These are phyloP conservation scores for Pittosporum tobira DNA, from an alignment of 129 eudicot species.

Conservation along the genomic window DNA sequence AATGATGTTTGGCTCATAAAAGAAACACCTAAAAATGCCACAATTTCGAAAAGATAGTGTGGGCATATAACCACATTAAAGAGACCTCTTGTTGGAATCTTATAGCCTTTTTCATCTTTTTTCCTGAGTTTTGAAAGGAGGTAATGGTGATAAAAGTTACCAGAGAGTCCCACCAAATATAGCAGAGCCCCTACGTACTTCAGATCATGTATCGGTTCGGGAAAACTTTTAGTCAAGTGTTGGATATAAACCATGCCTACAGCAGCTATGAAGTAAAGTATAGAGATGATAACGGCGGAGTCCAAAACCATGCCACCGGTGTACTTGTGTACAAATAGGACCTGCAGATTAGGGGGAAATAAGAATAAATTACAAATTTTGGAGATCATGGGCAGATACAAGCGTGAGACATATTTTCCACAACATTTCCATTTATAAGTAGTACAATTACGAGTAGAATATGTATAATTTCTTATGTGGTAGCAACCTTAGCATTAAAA, in stretches of 20 bases:
- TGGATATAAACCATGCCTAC: slow-evolving; percentile 36
- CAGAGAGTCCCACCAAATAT: slow-evolving; percentile 38
- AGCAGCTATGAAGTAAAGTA: slow-evolving; percentile 20
- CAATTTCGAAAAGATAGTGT: slow-evolving; percentile 52
- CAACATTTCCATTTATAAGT: too few species aligned
- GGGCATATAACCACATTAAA: slow-evolving; percentile 55
- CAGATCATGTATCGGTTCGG: slow-evolving; percentile 39
- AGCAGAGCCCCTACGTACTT: slow-evolving; percentile 29
- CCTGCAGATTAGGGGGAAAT: slow-evolving; percentile 21
- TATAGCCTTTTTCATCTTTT: slow-evolving; percentile 34
- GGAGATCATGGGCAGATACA: too few species aligned
- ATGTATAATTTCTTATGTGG: too few species aligned
- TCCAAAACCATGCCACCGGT: slow-evolving; percentile 40
- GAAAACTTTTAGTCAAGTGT: slow-evolving; percentile 19
- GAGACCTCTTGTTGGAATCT: slow-evolving; percentile 57
- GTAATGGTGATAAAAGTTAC: slow-evolving; percentile 59
- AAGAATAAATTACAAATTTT: neutral
- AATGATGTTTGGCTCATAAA: slow-evolving; percentile 39
- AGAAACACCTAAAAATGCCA: slow-evolving; percentile 38
- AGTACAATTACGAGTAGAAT: too few species aligned
- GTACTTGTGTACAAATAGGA: slow-evolving; percentile 52
- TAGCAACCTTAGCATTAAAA: neutral
- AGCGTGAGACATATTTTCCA: too few species aligned
- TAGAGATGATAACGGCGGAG: slow-evolving; percentile 19
- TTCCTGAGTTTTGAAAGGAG: slow-evolving; percentile 41